Conservation (phyloP, 73 alveolate species). For the Paramecium caudatum region DNA sequence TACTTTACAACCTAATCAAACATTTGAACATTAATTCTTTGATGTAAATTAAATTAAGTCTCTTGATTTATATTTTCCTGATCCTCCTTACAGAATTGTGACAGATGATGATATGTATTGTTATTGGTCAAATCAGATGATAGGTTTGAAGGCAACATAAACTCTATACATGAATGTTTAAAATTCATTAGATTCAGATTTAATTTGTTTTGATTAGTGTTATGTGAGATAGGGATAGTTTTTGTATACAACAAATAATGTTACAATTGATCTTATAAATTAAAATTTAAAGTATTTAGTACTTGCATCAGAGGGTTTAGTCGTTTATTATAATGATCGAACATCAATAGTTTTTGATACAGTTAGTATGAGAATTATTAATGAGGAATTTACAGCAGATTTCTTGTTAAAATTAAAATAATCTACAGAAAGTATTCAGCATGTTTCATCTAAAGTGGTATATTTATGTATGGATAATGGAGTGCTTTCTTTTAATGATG, state of each 20-base stretch:
- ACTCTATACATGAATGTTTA: background rate
- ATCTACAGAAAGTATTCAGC: background rate
- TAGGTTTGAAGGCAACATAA: background rate
- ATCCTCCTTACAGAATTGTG: slow-evolving; percentile 50
- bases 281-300: slow-evolving; percentile 22
- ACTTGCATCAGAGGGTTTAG: background rate
- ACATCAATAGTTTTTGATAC: slow-evolving; percentile 11
- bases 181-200: slow-evolving; percentile 56
- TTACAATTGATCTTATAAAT: slow-evolving; percentile 13
- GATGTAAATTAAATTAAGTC: slow-evolving; percentile 1
- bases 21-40: slow-evolving; percentile 55
- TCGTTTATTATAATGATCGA: slow-evolving; percentile 28
- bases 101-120: slow-evolving; percentile 39
- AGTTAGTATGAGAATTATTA: background rate
- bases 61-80: slow-evolving; percentile 61
- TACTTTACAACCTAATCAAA: slow-evolving; percentile 14
- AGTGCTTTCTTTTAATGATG: slow-evolving; percentile 18
- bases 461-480: slow-evolving; percentile 54
- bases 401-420: background rate
- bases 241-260: slow-evolving; percentile 11
- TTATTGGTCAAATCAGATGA: slow-evolving; percentile 36
- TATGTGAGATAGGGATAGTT: slow-evolving; percentile 8
- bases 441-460: background rate
- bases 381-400: background rate
- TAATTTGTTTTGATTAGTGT: slow-evolving; percentile 48